Percentiles rank a stretch among this genome's conserved stretches.
These are phyloP conservation scores for Blastocystis sp. DNA, from an alignment of 352 stramenopile species.

Conservation along the genomic window DNA sequence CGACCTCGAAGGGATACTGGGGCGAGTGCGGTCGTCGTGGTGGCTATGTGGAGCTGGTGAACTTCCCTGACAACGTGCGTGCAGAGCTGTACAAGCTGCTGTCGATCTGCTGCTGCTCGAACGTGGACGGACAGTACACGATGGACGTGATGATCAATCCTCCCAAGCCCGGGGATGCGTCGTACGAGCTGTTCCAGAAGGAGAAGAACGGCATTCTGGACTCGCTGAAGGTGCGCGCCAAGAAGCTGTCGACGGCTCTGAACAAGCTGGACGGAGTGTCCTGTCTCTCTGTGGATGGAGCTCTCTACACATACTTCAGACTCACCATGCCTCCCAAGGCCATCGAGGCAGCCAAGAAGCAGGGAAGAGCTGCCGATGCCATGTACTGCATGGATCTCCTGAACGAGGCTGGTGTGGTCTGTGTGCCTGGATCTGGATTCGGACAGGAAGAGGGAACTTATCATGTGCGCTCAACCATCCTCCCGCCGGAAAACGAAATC, in stretches of 20 bases:
- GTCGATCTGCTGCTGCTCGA: conserved; percentile 90
- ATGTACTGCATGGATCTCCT: conserved; percentile 93
- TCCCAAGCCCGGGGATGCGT: conserved; percentile 78
- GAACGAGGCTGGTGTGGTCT: conserved; percentile 87
- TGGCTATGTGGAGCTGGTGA: conserved; percentile 91
- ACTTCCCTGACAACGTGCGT: conserved; percentile 80
- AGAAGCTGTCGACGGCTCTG: conserved; percentile 84
- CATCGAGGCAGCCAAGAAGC: conserved; percentile 68
- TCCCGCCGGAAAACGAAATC: conserved; percentile 89
- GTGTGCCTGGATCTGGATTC: conserved; percentile 91
- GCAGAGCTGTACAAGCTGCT: conserved; percentile 98
- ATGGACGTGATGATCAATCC: conserved; percentile 87
- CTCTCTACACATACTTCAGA: conserved; percentile 96
- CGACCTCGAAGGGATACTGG: conserved; percentile 93
- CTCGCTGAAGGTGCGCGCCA: conserved; percentile 83
- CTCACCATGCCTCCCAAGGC: conserved; percentile 81
- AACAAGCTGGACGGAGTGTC: conserved; percentile 90
- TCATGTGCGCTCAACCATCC: conserved; percentile 96
- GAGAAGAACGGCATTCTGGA: conserved; percentile 83
- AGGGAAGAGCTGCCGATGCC: conserved; percentile 80
- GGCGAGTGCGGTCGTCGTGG: conserved; percentile 91
- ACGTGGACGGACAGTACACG: conserved; percentile 86
- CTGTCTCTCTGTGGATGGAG: conserved; percentile 88
- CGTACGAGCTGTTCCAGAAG: conserved; percentile 79
- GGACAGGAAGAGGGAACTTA: conserved; percentile 87